phyloP scores from a whole-genome alignment of 2,329 filamentous ascomycete genomes.

The Trichoderma afroharzianum region DNA sequence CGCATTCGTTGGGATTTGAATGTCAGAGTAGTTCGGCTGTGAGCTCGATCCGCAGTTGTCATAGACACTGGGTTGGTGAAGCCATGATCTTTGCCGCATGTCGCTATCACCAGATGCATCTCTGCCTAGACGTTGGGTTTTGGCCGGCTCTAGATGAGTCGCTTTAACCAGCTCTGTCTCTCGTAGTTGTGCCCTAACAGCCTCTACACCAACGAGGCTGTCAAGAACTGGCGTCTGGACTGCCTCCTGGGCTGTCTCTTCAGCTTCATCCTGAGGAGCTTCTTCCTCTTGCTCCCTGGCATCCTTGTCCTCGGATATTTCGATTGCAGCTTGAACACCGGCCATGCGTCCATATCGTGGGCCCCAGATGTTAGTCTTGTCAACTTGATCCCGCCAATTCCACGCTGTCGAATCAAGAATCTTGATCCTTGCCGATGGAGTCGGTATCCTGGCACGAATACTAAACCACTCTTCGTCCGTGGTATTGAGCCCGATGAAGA shows the following conservation, averaged over 20 bases:
- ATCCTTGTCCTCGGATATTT: neutral
- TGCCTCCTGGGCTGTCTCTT: neutral
- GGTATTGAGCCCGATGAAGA: slow-evolving; percentile 20
- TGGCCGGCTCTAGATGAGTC: neutral
- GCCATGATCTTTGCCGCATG: slow-evolving; percentile 17
- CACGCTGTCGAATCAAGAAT: slow-evolving; percentile 11
- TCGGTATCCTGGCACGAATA: slow-evolving; percentile 24
- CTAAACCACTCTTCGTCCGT: slow-evolving; percentile 24
- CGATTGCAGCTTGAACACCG: neutral
- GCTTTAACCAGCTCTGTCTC: neutral
- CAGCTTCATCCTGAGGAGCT: neutral
- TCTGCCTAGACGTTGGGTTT: neutral
- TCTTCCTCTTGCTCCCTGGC: neutral
- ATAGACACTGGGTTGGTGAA: slow-evolving; percentile 27
- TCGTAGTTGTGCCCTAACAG: neutral
- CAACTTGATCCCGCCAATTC: slow-evolving; percentile 22
- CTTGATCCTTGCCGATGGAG: slow-evolving; percentile 8
- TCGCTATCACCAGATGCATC: neutral
- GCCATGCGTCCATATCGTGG: slow-evolving; percentile 16
- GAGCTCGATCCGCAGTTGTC: slow-evolving; percentile 4
- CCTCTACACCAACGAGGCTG: neutral
- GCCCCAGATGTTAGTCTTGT: slow-evolving; percentile 25
- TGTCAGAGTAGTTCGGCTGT: slow-evolving; percentile 8
- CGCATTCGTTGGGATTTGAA: slow-evolving; percentile 22
- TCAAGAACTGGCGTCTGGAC: neutral